A percentile compares a stretch with the other conserved stretches of the same genome.
phyloP scores from a whole-genome alignment of 148 eudicot genomes.

The Rhododendron kiyosumense region DNA sequence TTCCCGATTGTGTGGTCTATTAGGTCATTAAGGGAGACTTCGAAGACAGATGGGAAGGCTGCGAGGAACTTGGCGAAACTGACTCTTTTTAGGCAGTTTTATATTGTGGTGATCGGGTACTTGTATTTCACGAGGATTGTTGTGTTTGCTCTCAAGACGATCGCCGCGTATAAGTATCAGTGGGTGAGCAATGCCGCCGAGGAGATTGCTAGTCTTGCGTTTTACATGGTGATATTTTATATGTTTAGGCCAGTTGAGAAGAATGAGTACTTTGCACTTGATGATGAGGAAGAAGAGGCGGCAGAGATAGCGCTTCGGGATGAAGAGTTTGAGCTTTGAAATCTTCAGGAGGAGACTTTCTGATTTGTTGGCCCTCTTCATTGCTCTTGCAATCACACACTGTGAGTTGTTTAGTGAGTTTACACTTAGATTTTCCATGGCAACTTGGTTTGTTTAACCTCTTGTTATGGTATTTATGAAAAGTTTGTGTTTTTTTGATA shows the following conservation, averaged over 20 bases:
- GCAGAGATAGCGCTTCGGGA: constrained; percentile 87
- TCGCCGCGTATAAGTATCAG: constrained; percentile 85
- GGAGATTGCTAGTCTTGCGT: constrained; percentile 85
- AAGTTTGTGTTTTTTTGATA: neutral
- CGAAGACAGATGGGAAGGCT: constrained; percentile 97
- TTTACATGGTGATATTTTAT: constrained; percentile 80
- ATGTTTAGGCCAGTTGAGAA: constrained; percentile 98
- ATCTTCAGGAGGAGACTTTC: neutral
- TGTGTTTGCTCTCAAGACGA: constrained; percentile 79
- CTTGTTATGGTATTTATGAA: neutral
- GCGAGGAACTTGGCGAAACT: constrained; percentile 84
- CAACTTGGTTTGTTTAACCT: neutral
- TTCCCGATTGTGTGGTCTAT: constrained; percentile 96
- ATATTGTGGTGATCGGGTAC: constrained; percentile 91
- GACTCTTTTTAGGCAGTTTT: constrained; percentile 88
- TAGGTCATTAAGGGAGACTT: constrained; percentile 84
- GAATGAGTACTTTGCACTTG: constrained; percentile 84
- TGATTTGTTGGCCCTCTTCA: neutral
- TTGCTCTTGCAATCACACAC: neutral
- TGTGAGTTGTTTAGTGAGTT: constrained; percentile 12
- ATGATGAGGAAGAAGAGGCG: constrained; percentile 89
- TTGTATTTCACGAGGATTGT: constrained; percentile 95
- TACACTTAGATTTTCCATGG: constrained; percentile 1
- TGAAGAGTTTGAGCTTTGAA: constrained; percentile 74
- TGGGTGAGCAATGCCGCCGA: constrained; percentile 95